phyloP scores from a whole-genome alignment of 2,329 filamentous ascomycete species.

The Exserohilum turcica region DNA sequence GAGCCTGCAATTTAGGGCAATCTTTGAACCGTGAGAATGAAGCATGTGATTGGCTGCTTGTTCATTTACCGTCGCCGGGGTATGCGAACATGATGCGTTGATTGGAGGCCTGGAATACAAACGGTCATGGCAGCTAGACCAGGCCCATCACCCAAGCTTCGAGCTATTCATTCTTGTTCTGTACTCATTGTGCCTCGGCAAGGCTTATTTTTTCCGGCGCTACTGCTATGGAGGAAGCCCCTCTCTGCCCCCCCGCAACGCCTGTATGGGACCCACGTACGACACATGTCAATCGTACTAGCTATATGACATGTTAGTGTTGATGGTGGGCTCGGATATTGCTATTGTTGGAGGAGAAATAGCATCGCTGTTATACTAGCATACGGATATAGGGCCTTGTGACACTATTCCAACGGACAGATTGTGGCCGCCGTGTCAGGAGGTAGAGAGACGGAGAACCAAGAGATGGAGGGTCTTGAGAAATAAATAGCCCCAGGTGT shows the following conservation, averaged over 20 bases:
- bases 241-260: slow-evolving; percentile 7
- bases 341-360: slow-evolving; percentile 11
- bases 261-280: background rate
- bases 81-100: too few relatives aligned
- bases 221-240: background rate
- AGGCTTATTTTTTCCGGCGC: slow-evolving; percentile 15
- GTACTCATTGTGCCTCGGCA: slow-evolving; percentile 7
- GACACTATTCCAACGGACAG: slow-evolving; percentile 1
- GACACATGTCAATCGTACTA: background rate
- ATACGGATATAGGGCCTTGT: background rate
- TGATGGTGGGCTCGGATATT: background rate
- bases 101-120: too few relatives aligned
- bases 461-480: too few relatives aligned
- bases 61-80: too few relatives aligned
- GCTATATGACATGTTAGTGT: background rate
- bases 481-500: background rate
- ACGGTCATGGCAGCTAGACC: background rate
- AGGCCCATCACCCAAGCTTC: background rate
- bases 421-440: background rate
- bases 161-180: background rate
- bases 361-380: background rate
- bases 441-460: too few relatives aligned
- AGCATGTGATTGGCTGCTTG: too few relatives aligned
- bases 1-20: too few relatives aligned
- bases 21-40: too few relatives aligned